A percentile compares a stretch with the other conserved stretches of the same genome.
These are phyloP conservation scores for Lunasporangiospora selenospora DNA, from an alignment of 192 early-diverging fungal genomes.

Conservation along the genomic window DNA sequence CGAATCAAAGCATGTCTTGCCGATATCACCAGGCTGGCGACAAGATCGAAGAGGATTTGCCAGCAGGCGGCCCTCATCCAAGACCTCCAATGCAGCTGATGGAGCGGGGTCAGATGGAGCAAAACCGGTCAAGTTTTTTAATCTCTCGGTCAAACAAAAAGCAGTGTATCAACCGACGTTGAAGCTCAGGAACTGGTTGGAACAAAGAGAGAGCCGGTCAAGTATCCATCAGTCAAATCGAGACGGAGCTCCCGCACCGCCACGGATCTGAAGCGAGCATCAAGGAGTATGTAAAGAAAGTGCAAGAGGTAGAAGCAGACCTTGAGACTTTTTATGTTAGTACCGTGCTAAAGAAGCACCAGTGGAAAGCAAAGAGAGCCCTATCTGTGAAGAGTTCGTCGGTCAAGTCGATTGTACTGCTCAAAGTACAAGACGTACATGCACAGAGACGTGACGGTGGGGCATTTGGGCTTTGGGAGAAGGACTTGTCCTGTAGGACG, in stretches of 20 bases:
- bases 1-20: neutral
- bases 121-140: neutral
- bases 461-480: too few relatives aligned
- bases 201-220: neutral
- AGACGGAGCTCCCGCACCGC: neutral
- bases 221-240: neutral
- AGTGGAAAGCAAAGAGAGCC: slow-evolving; percentile 5
- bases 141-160: slow-evolving; percentile 7
- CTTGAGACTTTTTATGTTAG: slow-evolving; percentile 5
- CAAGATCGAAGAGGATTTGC: slow-evolving; percentile 4
- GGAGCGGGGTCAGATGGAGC: neutral
- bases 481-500: too few relatives aligned
- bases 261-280: neutral
- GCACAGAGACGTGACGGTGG: too few relatives aligned
- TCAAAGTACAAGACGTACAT: too few relatives aligned
- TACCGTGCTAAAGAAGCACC: slow-evolving; percentile 6
- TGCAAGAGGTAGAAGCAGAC: neutral
- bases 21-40: neutral
- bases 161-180: slow-evolving; percentile 4
- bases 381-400: too few relatives aligned
- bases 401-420: too few relatives aligned
- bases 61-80: slow-evolving; percentile 2
- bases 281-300: neutral
- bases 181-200: slow-evolving; percentile 2
- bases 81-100: neutral